Evolutionary conservation across 2,329 filamentous ascomycete genomes (phyloP), one percentile per base, ranked within the genome.

Genomic region (Ambrosiella beaveri): DNA sequence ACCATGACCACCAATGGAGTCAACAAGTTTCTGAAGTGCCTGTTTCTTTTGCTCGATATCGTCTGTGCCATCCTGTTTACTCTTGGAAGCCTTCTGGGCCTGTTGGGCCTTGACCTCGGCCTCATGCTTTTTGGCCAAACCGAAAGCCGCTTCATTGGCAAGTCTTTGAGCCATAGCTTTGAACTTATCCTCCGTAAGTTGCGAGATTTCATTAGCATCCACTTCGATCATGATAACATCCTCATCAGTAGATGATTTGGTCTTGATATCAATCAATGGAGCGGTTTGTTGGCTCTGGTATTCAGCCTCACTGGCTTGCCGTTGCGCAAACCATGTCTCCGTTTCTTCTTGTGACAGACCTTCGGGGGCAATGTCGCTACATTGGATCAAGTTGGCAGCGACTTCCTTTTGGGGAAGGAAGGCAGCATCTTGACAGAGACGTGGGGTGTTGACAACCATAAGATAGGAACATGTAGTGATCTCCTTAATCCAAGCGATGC

Each of bases 401-500:
- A 85, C 85, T 62, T 88, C 84, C 64, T 85, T 81, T 0, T 88
- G 87, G 0, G 90, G 89, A 57, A 85, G 74, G 68, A 96, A 96
- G 8, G 88, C 88, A 8, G 88, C 80, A 64, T 96, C 90, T 66
- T 85, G 81, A 71, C 90, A 96, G 11, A 96, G 79, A 0, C 88
- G 82, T 0, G 89, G 88, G 0, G 90, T 95, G 67, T 95, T 86
- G 62, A 96, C 80, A 38, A 95, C 81, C 89, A 96, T 95, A 57
- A 95, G 75, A 67, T 96, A 96, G 11, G 88, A 82, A 71, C 90
- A 96, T 9, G 88, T 95, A 2, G 85, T 86, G 1, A 91, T 81
- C 68, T 96, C 90, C 69, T 95, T 95, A 70, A 96, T 94, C 81
- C 88, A 89, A 49, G 84, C 85, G 64, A 96, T 95, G 53, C 84